phyloP scores from a whole-genome alignment of 208 protist species.

The Blechomonas ayalai region DNA sequence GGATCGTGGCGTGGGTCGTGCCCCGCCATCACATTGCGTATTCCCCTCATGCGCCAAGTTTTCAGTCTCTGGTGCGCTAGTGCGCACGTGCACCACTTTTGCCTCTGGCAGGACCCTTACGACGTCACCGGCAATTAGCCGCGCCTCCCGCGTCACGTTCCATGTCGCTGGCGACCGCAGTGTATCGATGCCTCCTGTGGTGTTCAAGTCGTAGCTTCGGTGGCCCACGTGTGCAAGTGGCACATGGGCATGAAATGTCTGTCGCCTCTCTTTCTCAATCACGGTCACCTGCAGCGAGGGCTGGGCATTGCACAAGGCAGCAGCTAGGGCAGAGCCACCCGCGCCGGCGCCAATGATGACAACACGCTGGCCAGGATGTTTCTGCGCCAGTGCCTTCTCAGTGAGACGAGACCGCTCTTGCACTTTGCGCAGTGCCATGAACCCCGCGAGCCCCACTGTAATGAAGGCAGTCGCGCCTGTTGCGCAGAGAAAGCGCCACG shows the following conservation, averaged over 20 bases:
- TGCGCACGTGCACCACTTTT: slow-evolving; percentile 46
- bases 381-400: slow-evolving; percentile 14
- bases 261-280: slow-evolving; percentile 59
- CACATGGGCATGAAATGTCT: slow-evolving; percentile 50
- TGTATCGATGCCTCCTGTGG: slow-evolving; percentile 54
- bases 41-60: too few species aligned
- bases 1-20: slow-evolving; percentile 1
- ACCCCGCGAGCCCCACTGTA: slow-evolving; percentile 12
- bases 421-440: slow-evolving; percentile 34
- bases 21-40: too few species aligned
- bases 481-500: slow-evolving; percentile 30
- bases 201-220: slow-evolving; percentile 85
- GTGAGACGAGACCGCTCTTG: slow-evolving; percentile 30
- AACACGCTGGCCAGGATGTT: slow-evolving; percentile 32
- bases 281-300: slow-evolving; percentile 70
- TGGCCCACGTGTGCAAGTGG: slow-evolving; percentile 75
- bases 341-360: slow-evolving; percentile 71
- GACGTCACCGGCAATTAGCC: slow-evolving; percentile 57
- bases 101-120: slow-evolving; percentile 29
- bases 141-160: slow-evolving; percentile 72
- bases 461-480: slow-evolving; percentile 18
- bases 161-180: slow-evolving; percentile 62
- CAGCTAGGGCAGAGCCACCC: slow-evolving; percentile 52
- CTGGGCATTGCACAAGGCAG: slow-evolving; percentile 28
- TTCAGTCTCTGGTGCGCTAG: too few species aligned